phyloP scores from a whole-genome alignment of 495 filamentous ascomycete species.

The Daldinia decipiens region DNA sequence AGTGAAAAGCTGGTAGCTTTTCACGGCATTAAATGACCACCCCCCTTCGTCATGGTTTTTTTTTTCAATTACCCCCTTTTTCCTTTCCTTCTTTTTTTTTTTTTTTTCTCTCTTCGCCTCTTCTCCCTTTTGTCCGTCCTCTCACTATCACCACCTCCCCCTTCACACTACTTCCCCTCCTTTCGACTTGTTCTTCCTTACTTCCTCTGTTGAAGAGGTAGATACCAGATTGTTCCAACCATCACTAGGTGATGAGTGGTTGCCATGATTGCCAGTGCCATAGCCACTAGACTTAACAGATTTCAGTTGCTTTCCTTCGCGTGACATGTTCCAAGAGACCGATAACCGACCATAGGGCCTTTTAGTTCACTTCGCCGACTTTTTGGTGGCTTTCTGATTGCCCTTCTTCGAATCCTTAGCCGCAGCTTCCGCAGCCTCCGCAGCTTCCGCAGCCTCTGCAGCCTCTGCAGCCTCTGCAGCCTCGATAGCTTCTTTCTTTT shows the following conservation, averaged over 20 bases:
- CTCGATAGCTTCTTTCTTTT: background rate
- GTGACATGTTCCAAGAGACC: background rate
- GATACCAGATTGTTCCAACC: background rate
- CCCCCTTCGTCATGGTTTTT: background rate
- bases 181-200: background rate
- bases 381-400: background rate
- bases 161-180: background rate
- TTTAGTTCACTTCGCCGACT: background rate
- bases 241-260: background rate
- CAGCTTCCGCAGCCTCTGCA: background rate
- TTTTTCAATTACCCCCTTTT: background rate
- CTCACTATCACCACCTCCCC: background rate
- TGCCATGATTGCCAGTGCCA: background rate
- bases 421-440: background rate
- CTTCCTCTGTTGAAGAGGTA: background rate
- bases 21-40: background rate
- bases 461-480: too few relatives aligned
- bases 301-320: background rate
- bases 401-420: background rate
- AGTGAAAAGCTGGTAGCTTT: background rate
- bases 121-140: background rate
- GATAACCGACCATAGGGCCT: background rate
- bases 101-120: too few relatives aligned
- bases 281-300: background rate
- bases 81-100: background rate